Percentiles rank a stretch among this genome's conserved stretches.
phyloP scores from a whole-genome alignment of 2,329 filamentous ascomycete genomes.

The Helicocarpus griseus region DNA sequence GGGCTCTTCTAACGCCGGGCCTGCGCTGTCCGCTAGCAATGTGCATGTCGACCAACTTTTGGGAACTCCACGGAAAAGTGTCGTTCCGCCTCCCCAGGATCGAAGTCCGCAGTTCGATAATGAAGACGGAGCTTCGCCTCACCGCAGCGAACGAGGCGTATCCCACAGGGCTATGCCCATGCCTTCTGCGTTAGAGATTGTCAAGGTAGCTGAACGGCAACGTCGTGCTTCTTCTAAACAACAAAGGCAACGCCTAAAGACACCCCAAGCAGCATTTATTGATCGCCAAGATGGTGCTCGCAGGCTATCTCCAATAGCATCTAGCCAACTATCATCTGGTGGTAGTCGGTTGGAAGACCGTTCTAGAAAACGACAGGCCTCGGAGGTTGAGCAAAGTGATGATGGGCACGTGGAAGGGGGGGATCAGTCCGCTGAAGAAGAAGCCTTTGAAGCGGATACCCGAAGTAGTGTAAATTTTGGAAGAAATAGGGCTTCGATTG shows the following conservation, averaged over 20 bases:
- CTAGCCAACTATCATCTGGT: neutral
- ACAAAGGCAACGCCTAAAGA: neutral
- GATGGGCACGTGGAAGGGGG: slow-evolving; percentile 9
- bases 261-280: slow-evolving; percentile 21
- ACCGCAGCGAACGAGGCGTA: neutral
- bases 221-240: slow-evolving; percentile 2
- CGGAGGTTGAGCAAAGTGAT: slow-evolving; percentile 9
- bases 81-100: neutral
- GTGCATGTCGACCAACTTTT: neutral
- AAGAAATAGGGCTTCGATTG: neutral
- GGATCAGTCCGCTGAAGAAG: slow-evolving; percentile 9
- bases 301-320: slow-evolving; percentile 26
- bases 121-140: neutral
- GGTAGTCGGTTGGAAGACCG: slow-evolving; percentile 5
- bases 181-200: neutral
- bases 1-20: neutral
- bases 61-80: neutral
- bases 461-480: neutral
- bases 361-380: slow-evolving; percentile 10
- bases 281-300: slow-evolving; percentile 26
- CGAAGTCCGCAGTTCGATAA: neutral
- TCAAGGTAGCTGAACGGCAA: neutral
- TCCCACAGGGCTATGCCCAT: neutral
- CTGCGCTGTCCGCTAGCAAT: neutral
- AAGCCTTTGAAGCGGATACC: slow-evolving; percentile 27